Evolutionary conservation across 768 basidiomycete genomes (phyloP), one percentile per base, ranked within the genome.

Genomic region (Termitomyces titanicus): DNA sequence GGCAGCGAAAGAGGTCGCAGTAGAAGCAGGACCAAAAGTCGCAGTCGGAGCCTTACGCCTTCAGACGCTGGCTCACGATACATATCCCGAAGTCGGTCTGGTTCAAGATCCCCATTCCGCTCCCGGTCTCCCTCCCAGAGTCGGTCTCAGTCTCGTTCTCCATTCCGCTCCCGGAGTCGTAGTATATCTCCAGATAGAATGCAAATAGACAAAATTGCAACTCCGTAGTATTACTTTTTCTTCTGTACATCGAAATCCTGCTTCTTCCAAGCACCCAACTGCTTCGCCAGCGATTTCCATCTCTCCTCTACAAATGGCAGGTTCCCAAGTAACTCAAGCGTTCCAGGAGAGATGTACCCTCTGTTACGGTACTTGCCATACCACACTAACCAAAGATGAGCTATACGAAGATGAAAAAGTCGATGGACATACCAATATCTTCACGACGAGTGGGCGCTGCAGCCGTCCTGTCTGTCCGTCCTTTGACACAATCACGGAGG

Each of bases 391-490:
- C 13, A 44, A 43, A 27, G 38, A 44, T 40, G 50, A 40, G 59
- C 7, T 34, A 10, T 12, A 2, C 2, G 45, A 1, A 44, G 43
- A 48, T 31, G 25, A 39, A 18, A 47, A 37, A 1, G 10, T 0
- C 15, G 34, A 38, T 47, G 9, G 20, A 78, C 89, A 69, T 64
- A 94, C 92, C 67, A 53, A 94, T 94, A 66, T 94, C 92, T 59
- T 84, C 79, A 53, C 91, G 86, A 56, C 89, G 85, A n/a, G 88
- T 92, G 0, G 94, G 94, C 10, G 86, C 85, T 10, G 94, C 94
- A 51, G 81, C 75, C 53, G 79, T 72, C 51, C 86, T 81, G 65
- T 94, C 89, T 18, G 78, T 82, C 29, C 83, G 79, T 5, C 85
- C 85, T 61, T 89, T 84, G 58, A 92, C 70, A 58, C 84, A 88